Conservation (phyloP, 1,284 basidiomycete genomes). For the Apiotrichum laibachii region DNA sequence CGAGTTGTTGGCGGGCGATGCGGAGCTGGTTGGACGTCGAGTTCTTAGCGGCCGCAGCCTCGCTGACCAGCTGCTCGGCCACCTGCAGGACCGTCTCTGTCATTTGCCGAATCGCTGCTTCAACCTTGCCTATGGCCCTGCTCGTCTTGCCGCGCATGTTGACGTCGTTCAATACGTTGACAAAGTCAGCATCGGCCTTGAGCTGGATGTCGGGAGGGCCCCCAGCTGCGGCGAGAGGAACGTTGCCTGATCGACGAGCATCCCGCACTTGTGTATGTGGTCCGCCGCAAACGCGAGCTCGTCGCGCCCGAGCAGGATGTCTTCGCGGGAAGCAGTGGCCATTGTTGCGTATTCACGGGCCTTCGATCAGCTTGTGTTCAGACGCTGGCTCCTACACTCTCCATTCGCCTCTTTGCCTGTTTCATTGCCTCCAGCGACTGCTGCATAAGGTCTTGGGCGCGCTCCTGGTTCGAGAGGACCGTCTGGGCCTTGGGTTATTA, state of each 20-base stretch:
- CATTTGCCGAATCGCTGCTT: no score
- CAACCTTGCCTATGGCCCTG: neutral
- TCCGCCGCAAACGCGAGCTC: slow-evolving; percentile 23
- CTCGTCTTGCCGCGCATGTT: slow-evolving; percentile 24
- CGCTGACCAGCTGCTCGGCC: no score
- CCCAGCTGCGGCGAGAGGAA: slow-evolving; percentile 16
- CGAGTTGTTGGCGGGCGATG: no score
- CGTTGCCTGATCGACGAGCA: slow-evolving; percentile 20
- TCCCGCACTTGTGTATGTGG: slow-evolving; percentile 19
- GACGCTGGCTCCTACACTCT: neutral
- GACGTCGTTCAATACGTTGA: slow-evolving; percentile 25
- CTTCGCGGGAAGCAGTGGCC: slow-evolving; percentile 13
- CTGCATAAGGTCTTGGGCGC: slow-evolving; percentile 15
- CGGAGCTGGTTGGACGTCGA: no score
- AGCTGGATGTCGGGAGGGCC: slow-evolving; percentile 19
- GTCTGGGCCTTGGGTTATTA: slow-evolving; percentile 13
- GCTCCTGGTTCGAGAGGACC: slow-evolving; percentile 15
- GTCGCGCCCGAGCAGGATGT: slow-evolving; percentile 15
- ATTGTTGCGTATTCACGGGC: slow-evolving; percentile 6
- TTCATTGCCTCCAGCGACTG: slow-evolving; percentile 4
- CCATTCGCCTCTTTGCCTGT: slow-evolving; percentile 14
- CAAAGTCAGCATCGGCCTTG: slow-evolving; percentile 26
- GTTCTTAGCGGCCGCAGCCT: no score
- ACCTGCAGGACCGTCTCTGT: no score
- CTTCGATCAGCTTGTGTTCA: neutral